A percentile compares a stretch with the other conserved stretches of the same genome.
phyloP scores from a whole-genome alignment of 805 yeast species.

The Ogataea ganodermae region DNA sequence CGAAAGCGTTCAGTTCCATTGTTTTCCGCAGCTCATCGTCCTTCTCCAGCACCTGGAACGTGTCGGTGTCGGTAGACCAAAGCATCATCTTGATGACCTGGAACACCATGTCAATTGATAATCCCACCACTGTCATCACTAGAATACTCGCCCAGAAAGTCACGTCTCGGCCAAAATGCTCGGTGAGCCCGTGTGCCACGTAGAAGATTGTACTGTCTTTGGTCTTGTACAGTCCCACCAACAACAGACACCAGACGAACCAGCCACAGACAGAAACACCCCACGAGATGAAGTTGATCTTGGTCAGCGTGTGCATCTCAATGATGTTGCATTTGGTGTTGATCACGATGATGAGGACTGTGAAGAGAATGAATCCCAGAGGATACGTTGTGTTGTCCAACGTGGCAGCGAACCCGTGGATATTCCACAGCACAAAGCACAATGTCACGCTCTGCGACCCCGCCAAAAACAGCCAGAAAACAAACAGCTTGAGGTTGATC shows the following conservation, averaged over 20 bases:
- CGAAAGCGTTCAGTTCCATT: conserved; percentile 71
- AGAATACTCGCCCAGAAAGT: conserved; percentile 84
- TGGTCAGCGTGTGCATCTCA: conserved; percentile 76
- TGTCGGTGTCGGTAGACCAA: conserved; percentile 72
- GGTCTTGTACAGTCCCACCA: conserved; percentile 65
- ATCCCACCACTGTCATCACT: conserved; percentile 56
- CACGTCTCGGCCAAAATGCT: conserved; percentile 76
- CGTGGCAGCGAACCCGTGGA: conserved; percentile 72
- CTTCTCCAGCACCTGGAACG: conserved; percentile 76
- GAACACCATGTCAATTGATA: conserved; percentile 64
- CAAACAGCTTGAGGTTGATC: conserved; percentile 69
- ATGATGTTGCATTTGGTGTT: conserved; percentile 77
- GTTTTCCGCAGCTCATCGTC: conserved; percentile 63
- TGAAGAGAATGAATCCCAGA: conserved; percentile 72
- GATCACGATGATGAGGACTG: conserved; percentile 70
- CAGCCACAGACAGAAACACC: conserved; percentile 81
- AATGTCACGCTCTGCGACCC: conserved; percentile 70
- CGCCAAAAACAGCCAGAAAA: conserved; percentile 79
- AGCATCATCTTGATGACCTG: conserved; percentile 58
- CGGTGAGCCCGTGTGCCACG: conserved; percentile 66
- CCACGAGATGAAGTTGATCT: conserved; percentile 66
- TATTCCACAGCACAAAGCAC: conserved; percentile 62
- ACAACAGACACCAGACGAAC: conserved; percentile 76
- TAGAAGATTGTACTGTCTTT: conserved; percentile 62
- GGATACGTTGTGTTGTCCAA: conserved; percentile 81